A percentile compares a stretch with the other conserved stretches of the same genome.
Conservation (phyloP, 805 yeast genomes). For the Yarrowia bubula region DNA sequence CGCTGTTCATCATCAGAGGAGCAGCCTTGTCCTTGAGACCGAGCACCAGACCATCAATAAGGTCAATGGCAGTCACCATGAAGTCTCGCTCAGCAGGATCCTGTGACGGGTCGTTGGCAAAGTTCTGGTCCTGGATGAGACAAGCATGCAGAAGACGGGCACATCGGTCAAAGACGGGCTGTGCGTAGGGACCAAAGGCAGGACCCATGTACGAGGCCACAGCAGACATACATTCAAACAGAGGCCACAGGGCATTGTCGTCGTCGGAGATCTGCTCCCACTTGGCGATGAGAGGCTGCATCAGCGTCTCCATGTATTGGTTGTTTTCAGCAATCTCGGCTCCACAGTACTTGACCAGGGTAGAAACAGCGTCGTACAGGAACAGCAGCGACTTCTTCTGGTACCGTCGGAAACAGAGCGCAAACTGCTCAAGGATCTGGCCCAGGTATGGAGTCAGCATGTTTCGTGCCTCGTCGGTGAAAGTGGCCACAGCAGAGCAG, state of each 20-base stretch:
- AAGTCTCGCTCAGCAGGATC: constrained; percentile 85
- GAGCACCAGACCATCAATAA: constrained; percentile 89
- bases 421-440: constrained; percentile 67
- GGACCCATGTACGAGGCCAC: constrained; percentile 87
- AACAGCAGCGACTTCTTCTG: constrained; percentile 79
- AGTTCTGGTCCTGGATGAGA: constrained; percentile 62
- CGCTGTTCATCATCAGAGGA: constrained; percentile 46
- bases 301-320: constrained; percentile 52
- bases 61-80: constrained; percentile 81
- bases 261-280: constrained; percentile 77
- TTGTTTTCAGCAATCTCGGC: constrained; percentile 54
- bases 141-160: constrained; percentile 64
- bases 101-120: constrained; percentile 57
- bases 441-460: constrained; percentile 64
- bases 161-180: constrained; percentile 79
- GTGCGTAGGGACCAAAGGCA: constrained; percentile 82
- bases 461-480: constrained; percentile 72
- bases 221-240: constrained; percentile 87
- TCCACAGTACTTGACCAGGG: constrained; percentile 77
- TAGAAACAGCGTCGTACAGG: constrained; percentile 85
- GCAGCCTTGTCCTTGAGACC: constrained; percentile 69
- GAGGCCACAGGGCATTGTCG: constrained; percentile 86
- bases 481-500: constrained; percentile 78
- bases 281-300: constrained; percentile 78
- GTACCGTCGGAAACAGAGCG: constrained; percentile 70